phyloP scores from a whole-genome alignment of 208 protist species.

The Lotmaria passim region DNA sequence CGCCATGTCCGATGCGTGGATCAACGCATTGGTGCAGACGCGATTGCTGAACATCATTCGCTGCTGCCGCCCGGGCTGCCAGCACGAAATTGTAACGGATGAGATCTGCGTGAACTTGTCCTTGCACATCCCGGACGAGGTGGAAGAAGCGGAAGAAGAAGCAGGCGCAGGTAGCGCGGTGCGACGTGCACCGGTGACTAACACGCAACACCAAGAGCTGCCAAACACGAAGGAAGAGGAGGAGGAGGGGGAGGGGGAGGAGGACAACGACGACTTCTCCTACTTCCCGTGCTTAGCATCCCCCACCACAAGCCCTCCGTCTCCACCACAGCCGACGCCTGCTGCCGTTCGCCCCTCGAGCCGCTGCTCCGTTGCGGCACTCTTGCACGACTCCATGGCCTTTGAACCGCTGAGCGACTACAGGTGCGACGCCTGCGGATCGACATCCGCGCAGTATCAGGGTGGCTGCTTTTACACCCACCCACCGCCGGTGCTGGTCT shows the following conservation, averaged over 20 bases:
- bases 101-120: constrained; percentile 78
- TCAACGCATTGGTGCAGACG: constrained; percentile 69
- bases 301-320: background rate
- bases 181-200: too few relatives aligned
- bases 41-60: constrained; percentile 82
- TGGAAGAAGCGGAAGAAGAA: too few relatives aligned
- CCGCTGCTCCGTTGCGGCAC: constrained; percentile 36
- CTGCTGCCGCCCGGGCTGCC: constrained; percentile 59
- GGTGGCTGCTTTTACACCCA: constrained; percentile 67
- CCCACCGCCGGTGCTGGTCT: constrained; percentile 55
- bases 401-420: constrained; percentile 66
- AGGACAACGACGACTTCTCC: constrained; percentile 1
- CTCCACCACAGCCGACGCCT: background rate
- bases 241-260: constrained; percentile 13
- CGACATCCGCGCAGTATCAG: constrained; percentile 46
- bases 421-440: constrained; percentile 66
- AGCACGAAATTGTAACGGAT: constrained; percentile 76
- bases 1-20: constrained; percentile 46
- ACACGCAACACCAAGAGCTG: background rate
- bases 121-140: constrained; percentile 36
- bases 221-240: too few relatives aligned
- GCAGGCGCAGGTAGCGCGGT: too few relatives aligned
- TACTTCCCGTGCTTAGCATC: background rate
- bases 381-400: constrained; percentile 47
- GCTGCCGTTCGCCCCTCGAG: background rate